Base-by-base conservation (phyloP, 106 monocot genomes). In the Xerophyta viscosa region DNA sequence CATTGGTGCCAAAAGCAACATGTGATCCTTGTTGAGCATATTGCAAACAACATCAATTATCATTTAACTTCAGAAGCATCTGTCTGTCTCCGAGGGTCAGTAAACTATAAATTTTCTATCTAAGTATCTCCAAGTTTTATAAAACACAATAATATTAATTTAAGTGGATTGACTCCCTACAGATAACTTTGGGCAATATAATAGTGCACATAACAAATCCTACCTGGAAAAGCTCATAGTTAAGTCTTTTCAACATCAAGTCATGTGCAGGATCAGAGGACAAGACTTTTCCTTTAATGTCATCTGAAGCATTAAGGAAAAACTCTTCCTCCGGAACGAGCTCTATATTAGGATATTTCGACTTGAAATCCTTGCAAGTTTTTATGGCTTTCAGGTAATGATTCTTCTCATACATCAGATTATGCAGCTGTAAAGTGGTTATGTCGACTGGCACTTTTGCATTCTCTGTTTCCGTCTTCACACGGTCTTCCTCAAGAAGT, bases 331-430 rank as follows among this genome's bases (percentile, higher is more conserved):
- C 82, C 0, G 90, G 77, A 18, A 80, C 98, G 26, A 99, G 86
- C 8, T 82, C 90, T 12, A 99, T 91, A 51, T 74, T 82, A 7
- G 82, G 86, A 27, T 82, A 79, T 80, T 86, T 90, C 7, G 98
- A 83, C 37, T 50, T 65, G 50, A 99, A 99, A 50, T 99, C 90
- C 36, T 58, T 82, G 76, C 98, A 99, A 12, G 98, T 73, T 30
- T 90, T 99, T 27, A 99, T 99, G 24, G 82, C 83, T 51, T 99
- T 99, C 52, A 86, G 42, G 65, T 90, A 90, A 59, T 90, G 90
- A 28, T 86, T 91, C 77, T 99, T 99, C 79, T 99, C 98, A 27
- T 99, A 99, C 73, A 86, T 69, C 58, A 99, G 46, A 48, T 90
- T 99, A 54, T 99, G 90, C 24, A 99, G 72, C 59, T 99, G 98